Evolutionary conservation across 2,329 filamentous ascomycete species (phyloP), one percentile per base, ranked within the genome.

Genomic region (Aspergillus sp.): DNA sequence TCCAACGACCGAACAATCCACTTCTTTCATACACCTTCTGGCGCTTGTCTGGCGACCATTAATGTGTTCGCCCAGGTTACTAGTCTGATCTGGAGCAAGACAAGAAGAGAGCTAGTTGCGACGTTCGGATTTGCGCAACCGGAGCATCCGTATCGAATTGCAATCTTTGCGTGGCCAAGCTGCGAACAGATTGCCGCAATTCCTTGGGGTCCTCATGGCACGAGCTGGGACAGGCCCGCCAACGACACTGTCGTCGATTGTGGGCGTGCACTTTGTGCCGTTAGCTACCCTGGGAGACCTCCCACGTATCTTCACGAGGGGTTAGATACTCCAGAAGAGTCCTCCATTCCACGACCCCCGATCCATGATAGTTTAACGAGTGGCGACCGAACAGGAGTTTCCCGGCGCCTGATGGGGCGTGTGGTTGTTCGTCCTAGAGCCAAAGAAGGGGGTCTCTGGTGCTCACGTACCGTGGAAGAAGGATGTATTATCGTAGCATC

Each of bases 1-100:
- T 93, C 90, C 46, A 96, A 96, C 68, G 93, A 99, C 77, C 91
- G 91, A 66, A 91, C 91, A 72, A 96, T 99, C 57, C 93, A 96
- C 75, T 99, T 99, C 78, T 97, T 89, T 74, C 93, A 98, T 73
- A 89, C 91, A 1, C 82, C 83, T 19, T 93, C 92, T 0, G 95
- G 93, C 4, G 86, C 91, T 2, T 87, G 87, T 58, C 83, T 99
- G 30, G 93, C 93, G 2, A 96, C 89, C 2, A 98, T 99, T 67
- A 89, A 92, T 60, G 95, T 96, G 41, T 88, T 90, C 37, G 91
- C 95, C 2, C 95, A 99, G 76, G 91, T 99, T 49, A 99, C 95
- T 0, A 90, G 90, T 48, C 81, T 99, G 30, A 88, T 96, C 58
- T 99, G 91, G 93, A 95, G 90, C 53, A 89, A 83, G 27, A 93